Percentiles rank a stretch among this genome's conserved stretches.
Conservation (phyloP, 1,139 yeast species). For the Yamadazyma aaseri region DNA sequence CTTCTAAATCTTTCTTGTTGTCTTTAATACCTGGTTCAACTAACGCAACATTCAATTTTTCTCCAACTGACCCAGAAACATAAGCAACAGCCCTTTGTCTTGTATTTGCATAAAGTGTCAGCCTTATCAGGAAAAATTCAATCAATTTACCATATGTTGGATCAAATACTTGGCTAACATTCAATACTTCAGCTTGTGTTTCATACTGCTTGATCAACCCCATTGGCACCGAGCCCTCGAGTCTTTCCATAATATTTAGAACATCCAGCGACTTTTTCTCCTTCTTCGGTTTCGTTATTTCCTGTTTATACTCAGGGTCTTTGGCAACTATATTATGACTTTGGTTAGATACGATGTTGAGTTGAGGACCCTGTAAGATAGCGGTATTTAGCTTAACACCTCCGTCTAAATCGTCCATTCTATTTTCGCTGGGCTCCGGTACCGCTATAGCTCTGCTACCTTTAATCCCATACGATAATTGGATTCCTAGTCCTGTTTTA, state of each 20-base stretch:
- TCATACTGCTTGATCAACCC: constrained; percentile 7
- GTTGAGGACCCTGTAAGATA: constrained; percentile 2
- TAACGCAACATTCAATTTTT: constrained; percentile 14
- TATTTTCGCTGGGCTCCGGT: neutral
- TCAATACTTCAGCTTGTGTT: constrained; percentile 8
- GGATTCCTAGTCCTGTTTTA: constrained; percentile 39
- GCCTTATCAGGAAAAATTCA: constrained; percentile 20
- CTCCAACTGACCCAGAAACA: constrained; percentile 32
- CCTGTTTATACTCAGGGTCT: constrained; percentile 1
- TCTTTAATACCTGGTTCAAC: constrained; percentile 9
- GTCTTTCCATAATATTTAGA: neutral
- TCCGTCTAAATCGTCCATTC: neutral
- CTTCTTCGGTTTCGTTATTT: neutral
- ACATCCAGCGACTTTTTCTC: neutral
- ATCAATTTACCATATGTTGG: constrained; percentile 33
- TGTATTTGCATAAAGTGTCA: constrained; percentile 6
- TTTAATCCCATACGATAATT: constrained; percentile 37
- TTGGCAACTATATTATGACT: constrained; percentile 1
- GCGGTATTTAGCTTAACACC: constrained; percentile 2
- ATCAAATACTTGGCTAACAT: constrained; percentile 28
- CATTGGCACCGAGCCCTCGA: constrained; percentile 7
- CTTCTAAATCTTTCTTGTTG: constrained; percentile 9
- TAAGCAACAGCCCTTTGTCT: constrained; percentile 27
- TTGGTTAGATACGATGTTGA: constrained; percentile 2
- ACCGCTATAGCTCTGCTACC: constrained; percentile 25